Percentiles rank a stretch among this genome's conserved stretches.
Evolutionary conservation across 2,329 filamentous ascomycete genomes (phyloP).

Genomic region (Lachnellula cervina): DNA sequence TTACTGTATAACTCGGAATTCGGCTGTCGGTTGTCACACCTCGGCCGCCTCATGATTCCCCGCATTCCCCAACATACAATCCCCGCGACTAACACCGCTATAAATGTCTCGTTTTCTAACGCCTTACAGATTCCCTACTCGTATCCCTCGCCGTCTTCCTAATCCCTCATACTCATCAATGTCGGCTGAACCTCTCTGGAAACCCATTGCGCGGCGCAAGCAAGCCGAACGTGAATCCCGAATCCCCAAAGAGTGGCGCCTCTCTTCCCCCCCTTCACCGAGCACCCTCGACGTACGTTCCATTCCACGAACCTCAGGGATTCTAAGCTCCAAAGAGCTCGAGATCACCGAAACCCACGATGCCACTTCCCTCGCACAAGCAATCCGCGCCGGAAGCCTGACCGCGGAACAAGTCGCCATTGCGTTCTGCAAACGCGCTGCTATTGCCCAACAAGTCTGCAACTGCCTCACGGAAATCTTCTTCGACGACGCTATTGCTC

Average conservation of each 20-base stretch:
- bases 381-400: slow-evolving; percentile 16
- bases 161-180: neutral
- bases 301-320: slow-evolving; percentile 20
- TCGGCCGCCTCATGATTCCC: too few relatives aligned
- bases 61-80: too few relatives aligned
- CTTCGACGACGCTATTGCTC: slow-evolving; percentile 42
- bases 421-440: slow-evolving; percentile 48
- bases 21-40: too few relatives aligned
- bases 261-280: slow-evolving; percentile 17
- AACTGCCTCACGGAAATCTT: slow-evolving; percentile 45
- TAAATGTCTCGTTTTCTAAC: too few relatives aligned
- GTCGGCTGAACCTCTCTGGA: slow-evolving; percentile 16
- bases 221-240: slow-evolving; percentile 21
- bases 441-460: slow-evolving; percentile 44
- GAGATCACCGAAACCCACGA: slow-evolving; percentile 28
- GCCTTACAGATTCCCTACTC: too few relatives aligned
- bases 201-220: slow-evolving; percentile 25
- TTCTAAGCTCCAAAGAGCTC: slow-evolving; percentile 24
- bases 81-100: too few relatives aligned
- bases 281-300: slow-evolving; percentile 21
- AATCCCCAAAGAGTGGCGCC: slow-evolving; percentile 27
- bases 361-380: slow-evolving; percentile 25
- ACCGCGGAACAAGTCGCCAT: slow-evolving; percentile 36
- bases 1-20: too few relatives aligned
- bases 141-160: too few relatives aligned